These are phyloP conservation scores for Sisymbrium altissimum DNA, from an alignment of 345 rosid genomes.

Conservation along the genomic window DNA sequence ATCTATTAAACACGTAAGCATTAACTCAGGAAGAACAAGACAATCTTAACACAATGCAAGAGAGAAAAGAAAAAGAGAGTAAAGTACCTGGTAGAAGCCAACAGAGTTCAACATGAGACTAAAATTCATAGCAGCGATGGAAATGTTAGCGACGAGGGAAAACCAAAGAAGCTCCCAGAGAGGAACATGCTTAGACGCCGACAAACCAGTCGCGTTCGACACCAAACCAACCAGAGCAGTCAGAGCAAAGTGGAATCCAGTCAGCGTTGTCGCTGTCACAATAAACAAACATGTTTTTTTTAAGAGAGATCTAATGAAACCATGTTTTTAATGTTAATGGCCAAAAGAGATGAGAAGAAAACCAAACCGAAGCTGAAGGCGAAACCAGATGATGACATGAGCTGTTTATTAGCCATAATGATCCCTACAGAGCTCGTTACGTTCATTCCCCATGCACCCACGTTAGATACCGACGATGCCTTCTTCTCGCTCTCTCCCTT, in stretches of 20 bases:
- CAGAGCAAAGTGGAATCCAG: constrained; percentile 88
- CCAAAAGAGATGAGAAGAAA: background rate
- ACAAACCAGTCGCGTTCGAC: constrained; percentile 83
- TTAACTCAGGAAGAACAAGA: no score
- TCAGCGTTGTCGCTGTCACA: constrained; percentile 87
- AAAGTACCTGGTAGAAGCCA: constrained; percentile 77
- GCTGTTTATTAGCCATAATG: constrained; percentile 97
- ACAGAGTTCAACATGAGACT: constrained; percentile 98
- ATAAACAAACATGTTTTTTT: no score
- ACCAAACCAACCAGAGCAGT: constrained; percentile 85
- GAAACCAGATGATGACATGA: constrained; percentile 76
- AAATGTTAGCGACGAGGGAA: constrained; percentile 76
- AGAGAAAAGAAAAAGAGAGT: background rate
- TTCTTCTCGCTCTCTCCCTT: constrained; percentile 35
- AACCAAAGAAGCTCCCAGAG: constrained; percentile 99
- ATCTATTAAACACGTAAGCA: constrained; percentile 38
- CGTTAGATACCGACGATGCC: constrained; percentile 61
- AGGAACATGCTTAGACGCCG: constrained; percentile 75
- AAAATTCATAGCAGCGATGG: constrained; percentile 87
- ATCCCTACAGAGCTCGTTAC: constrained; percentile 90
- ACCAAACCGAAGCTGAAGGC: constrained; percentile 75
- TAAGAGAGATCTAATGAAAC: no score
- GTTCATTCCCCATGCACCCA: constrained; percentile 97
- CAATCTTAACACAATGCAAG: background rate
- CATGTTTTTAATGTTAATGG: no score